phyloP scores from a whole-genome alignment of 495 filamentous ascomycete species.

The Penicillium crystallinum region DNA sequence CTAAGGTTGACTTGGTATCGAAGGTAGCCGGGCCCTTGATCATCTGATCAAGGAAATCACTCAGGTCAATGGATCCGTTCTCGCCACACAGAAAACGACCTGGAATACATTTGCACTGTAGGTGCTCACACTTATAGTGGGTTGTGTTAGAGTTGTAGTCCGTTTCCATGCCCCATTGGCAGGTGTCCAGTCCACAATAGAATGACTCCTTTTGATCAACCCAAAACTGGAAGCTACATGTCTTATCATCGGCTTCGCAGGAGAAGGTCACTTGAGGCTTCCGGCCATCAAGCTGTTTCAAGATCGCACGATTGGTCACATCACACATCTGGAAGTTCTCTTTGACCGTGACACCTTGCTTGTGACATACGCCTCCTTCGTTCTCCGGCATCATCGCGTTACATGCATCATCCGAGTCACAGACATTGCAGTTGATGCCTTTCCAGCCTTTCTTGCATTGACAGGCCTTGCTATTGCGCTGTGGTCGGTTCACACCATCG shows the following conservation, averaged over 20 bases:
- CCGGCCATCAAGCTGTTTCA: constrained; percentile 73
- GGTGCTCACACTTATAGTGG: constrained; percentile 74
- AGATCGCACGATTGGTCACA: constrained; percentile 90
- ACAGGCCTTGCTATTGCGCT: constrained; percentile 63
- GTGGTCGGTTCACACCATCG: constrained; percentile 67
- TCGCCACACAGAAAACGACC: constrained; percentile 92
- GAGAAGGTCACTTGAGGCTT: constrained; percentile 92
- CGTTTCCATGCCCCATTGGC: constrained; percentile 63
- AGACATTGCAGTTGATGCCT: constrained; percentile 99
- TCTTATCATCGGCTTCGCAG: constrained; percentile 64
- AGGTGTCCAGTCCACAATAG: constrained; percentile 84
- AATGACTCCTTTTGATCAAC: constrained; percentile 91
- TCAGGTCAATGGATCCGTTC: constrained; percentile 84
- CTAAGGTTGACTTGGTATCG: constrained; percentile 57
- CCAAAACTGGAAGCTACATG: constrained; percentile 98
- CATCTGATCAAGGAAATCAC: constrained; percentile 70
- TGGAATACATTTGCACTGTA: constrained; percentile 81
- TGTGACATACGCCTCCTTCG: constrained; percentile 85
- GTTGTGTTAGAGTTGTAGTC: constrained; percentile 72
- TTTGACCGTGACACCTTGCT: constrained; percentile 81
- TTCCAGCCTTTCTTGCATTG: constrained; percentile 91
- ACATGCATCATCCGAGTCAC: constrained; percentile 75
- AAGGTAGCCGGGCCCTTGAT: constrained; percentile 88
- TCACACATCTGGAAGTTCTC: constrained; percentile 97
- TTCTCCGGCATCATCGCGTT: constrained; percentile 73